phyloP scores from a whole-genome alignment of 2,329 filamentous ascomycete genomes.

The Exophiala sp. region DNA sequence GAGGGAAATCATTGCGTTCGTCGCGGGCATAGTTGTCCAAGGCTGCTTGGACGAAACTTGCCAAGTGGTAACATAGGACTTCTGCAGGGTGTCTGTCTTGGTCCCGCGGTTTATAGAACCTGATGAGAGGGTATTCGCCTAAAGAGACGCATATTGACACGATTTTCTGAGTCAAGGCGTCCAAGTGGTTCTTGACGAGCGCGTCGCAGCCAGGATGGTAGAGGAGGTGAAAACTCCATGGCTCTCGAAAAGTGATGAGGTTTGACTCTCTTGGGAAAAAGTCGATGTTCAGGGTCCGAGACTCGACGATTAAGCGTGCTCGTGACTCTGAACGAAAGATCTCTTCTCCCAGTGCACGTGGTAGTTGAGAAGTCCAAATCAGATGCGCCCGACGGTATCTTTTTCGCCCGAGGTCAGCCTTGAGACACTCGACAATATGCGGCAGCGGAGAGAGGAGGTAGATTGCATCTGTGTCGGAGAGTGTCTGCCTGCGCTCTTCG shows the following conservation, averaged over 20 bases:
- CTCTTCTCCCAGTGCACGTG: slow-evolving; percentile 68
- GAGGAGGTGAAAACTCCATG: slow-evolving; percentile 89
- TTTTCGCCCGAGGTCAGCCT: slow-evolving; percentile 83
- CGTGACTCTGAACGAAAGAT: slow-evolving; percentile 66
- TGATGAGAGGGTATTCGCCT: slow-evolving; percentile 90
- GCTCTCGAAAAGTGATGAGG: slow-evolving; percentile 85
- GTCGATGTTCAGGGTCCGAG: slow-evolving; percentile 79
- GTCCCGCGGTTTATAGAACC: slow-evolving; percentile 74
- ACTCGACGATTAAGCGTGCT: slow-evolving; percentile 69
- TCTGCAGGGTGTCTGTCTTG: slow-evolving; percentile 78
- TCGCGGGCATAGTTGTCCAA: slow-evolving; percentile 84
- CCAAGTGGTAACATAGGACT: slow-evolving; percentile 82
- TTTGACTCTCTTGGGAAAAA: slow-evolving; percentile 90
- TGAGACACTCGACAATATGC: slow-evolving; percentile 87
- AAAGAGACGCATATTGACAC: slow-evolving; percentile 83
- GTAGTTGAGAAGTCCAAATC: slow-evolving; percentile 76
- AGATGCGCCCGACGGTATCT: slow-evolving; percentile 77
- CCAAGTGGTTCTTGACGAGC: slow-evolving; percentile 77
- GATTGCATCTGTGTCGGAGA: slow-evolving; percentile 88
- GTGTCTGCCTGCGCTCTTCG: slow-evolving; percentile 76
- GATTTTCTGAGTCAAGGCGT: slow-evolving; percentile 82
- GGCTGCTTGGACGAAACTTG: slow-evolving; percentile 86
- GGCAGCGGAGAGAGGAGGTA: slow-evolving; percentile 84
- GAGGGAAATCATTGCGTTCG: slow-evolving; percentile 74
- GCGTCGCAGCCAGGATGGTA: slow-evolving; percentile 89